Base-by-base conservation (phyloP, 805 yeast species). In the Pichia ethanolica region DNA sequence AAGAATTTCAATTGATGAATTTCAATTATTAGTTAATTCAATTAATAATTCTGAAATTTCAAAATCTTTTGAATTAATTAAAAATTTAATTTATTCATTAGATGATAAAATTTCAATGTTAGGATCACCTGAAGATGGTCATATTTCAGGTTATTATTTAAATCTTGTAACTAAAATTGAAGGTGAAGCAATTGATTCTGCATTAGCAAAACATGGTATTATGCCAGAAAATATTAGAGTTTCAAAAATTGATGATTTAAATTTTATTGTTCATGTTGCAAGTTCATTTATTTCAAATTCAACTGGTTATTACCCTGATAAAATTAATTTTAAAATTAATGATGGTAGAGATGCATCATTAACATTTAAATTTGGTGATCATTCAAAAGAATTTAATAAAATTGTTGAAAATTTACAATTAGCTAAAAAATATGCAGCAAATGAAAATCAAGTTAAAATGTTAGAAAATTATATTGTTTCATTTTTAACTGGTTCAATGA, bases 171-270 rank as follows among this genome's bases (percentile, higher is more conserved):
- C 86, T 27, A 73, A 79, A 59, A 62, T 61, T 13, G 93, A 89
- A 64, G 79, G 82, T 54, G 84, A 81, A 54, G 73, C 79, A 1
- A 73, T 89, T 52, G 86, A 86, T 61, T 64, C 77, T 32, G 83
- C 85, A 7, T 70, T 86, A 56, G 86, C 89, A 27, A 69, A 71
- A 11, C 66, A 73, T 47, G 82, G 79, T 25, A 74, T 86, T 50
- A 77, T 81, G 77, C 90, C 88, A 7, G 93, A 86, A 62, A 89
- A 89, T 67, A 81, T 93, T 42, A 73, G 96, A 57, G 78, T 89
- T 44, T 76, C 75, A 50, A 88, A 88, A 67, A 52, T 63, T 12
- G 61, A 67, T 12, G 75, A 72, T 30, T 56, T 60, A 5, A 66
- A 72, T 51, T 87, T 81, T 57, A 68, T 73, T 13, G 81, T 88